Percentiles rank a stretch among this genome's conserved stretches.
phyloP scores from a whole-genome alignment of 768 basidiomycete species.

The Cystobasidium ongulense region DNA sequence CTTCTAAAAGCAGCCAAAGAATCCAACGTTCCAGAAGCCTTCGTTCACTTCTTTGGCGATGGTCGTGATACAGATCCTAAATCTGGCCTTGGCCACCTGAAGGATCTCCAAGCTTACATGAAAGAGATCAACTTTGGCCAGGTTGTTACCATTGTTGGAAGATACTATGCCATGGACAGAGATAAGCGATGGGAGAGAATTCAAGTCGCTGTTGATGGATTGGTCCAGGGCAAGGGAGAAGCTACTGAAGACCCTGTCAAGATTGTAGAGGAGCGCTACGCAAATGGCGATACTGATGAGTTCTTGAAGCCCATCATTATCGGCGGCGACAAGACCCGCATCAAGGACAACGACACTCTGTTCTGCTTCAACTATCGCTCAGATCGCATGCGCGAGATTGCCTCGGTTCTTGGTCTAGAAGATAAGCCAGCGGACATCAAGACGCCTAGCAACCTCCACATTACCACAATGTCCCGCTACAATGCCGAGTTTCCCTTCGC shows the following conservation, averaged over 20 bases:
- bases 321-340: slow-evolving; percentile 16
- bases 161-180: slow-evolving; percentile 96
- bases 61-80: slow-evolving; percentile 88
- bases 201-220: slow-evolving; percentile 77
- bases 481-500: slow-evolving; percentile 82
- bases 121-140: slow-evolving; percentile 65
- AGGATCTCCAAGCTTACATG: slow-evolving; percentile 68
- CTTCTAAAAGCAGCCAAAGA: slow-evolving; percentile 85
- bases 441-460: slow-evolving; percentile 69
- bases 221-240: slow-evolving; percentile 63
- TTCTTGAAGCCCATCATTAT: slow-evolving; percentile 58
- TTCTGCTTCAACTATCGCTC: slow-evolving; percentile 98
- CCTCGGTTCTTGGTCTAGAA: slow-evolving; percentile 66
- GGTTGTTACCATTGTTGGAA: slow-evolving; percentile 72
- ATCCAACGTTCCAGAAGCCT: slow-evolving; percentile 70
- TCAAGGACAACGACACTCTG: slow-evolving; percentile 68
- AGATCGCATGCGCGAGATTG: slow-evolving; percentile 88
- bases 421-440: slow-evolving; percentile 77
- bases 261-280: slow-evolving; percentile 61
- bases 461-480: slow-evolving; percentile 90
- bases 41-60: slow-evolving; percentile 88
- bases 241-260: slow-evolving; percentile 52
- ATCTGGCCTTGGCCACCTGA: slow-evolving; percentile 66
- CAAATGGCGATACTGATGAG: slow-evolving; percentile 81
- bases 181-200: slow-evolving; percentile 95